phyloP scores from a whole-genome alignment of 805 yeast genomes.

The Schizosaccharomyces lindneri region DNA sequence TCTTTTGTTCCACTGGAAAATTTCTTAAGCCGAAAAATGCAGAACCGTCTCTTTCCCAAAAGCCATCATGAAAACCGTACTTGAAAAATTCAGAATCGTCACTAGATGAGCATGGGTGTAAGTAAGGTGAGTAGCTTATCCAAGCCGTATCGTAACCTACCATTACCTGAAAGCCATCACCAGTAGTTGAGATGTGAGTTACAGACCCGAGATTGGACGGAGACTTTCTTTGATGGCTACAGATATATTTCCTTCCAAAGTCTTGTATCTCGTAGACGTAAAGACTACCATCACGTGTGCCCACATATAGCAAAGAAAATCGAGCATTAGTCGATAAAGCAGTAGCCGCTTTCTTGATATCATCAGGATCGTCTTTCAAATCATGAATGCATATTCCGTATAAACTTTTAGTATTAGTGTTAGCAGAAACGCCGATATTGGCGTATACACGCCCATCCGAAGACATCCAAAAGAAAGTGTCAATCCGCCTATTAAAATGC shows the following conservation, averaged over 20 bases:
- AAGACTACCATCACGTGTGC: neutral
- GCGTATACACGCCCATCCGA: neutral
- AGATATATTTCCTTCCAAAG: neutral
- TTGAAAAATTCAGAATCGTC: neutral
- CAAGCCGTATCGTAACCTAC: neutral
- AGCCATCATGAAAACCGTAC: neutral
- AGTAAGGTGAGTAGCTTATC: neutral
- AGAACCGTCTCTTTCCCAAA: neutral
- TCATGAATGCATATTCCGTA: neutral
- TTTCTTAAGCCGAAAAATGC: neutral
- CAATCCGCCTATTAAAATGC: neutral
- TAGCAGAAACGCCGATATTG: neutral
- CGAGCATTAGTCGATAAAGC: neutral
- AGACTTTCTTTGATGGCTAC: neutral
- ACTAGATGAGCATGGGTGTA: neutral
- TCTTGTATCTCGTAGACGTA: neutral
- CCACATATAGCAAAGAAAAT: neutral
- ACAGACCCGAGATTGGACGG: neutral
- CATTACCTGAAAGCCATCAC: neutral
- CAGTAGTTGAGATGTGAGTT: neutral
- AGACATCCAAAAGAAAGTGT: neutral
- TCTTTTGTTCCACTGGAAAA: neutral
- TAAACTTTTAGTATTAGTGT: neutral
- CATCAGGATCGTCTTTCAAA: too few relatives aligned
- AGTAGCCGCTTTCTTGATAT: neutral